These are phyloP conservation scores for Pseudocercospora eumusae DNA, from an alignment of 2,329 filamentous ascomycete genomes.

Conservation along the genomic window DNA sequence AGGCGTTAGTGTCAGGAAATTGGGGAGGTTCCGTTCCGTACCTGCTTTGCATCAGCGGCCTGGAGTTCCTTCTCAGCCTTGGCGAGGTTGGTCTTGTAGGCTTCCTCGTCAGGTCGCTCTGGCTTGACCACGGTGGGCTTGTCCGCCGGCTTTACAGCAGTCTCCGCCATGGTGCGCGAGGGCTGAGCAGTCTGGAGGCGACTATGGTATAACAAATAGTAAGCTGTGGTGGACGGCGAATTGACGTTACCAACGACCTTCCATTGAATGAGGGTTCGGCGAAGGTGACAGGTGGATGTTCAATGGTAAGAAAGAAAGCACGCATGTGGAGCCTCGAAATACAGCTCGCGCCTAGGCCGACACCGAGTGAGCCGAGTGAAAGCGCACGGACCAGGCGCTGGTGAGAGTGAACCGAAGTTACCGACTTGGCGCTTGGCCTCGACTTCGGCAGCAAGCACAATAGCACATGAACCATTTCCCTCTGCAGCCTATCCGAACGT, in stretches of 20 bases:
- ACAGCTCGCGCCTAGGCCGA: background rate
- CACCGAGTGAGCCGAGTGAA: too few relatives aligned
- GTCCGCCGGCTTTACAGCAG: constrained; percentile 21
- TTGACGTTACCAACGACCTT: background rate
- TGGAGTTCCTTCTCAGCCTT: constrained; percentile 86
- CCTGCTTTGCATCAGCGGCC: constrained; percentile 66
- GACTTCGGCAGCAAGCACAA: background rate
- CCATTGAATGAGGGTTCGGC: background rate
- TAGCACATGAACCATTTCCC: too few relatives aligned
- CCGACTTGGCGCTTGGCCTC: background rate
- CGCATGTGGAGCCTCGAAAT: background rate
- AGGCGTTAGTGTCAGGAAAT: background rate
- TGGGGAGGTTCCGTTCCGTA: constrained; percentile 14
- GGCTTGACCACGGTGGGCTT: constrained; percentile 55
- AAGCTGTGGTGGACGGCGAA: background rate
- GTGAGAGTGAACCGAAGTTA: constrained; percentile 1
- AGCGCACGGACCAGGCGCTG: constrained; percentile 5
- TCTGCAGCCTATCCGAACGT: too few relatives aligned
- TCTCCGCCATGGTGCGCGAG: constrained; percentile 32
- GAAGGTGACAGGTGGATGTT: background rate
- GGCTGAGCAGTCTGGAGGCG: background rate
- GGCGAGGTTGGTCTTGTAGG: constrained; percentile 75
- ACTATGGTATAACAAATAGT: background rate
- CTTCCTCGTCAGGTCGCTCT: constrained; percentile 81
- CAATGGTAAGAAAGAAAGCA: background rate